Evolutionary conservation across 371 early-diverging fungal species (phyloP).

Genomic region (Mucor saturninus): DNA sequence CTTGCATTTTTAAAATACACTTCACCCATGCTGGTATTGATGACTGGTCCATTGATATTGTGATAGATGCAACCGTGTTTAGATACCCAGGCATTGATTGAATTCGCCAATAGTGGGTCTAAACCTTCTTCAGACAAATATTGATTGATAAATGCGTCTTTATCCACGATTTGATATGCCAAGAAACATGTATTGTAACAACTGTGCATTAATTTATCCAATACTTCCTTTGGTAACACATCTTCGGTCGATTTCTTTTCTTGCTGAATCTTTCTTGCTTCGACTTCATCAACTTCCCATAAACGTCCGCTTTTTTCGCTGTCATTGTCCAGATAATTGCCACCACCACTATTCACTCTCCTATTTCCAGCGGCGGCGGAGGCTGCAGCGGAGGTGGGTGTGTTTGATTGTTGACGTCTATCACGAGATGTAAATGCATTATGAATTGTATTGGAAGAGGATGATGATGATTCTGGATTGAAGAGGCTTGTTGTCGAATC

Average conservation of each 20-base stretch:
- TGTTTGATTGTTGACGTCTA: conserved; percentile 7
- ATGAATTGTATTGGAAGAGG: conserved; percentile 2
- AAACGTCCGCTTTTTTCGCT: conserved; percentile 35
- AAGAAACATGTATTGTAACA: conserved; percentile 61
- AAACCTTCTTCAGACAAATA: conserved; percentile 41
- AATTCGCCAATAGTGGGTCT: conserved; percentile 58
- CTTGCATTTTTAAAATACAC: conserved; percentile 62
- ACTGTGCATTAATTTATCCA: conserved; percentile 53
- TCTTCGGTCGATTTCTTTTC: conserved; percentile 32
- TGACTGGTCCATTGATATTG: conserved; percentile 31
- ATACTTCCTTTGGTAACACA: conserved; percentile 37
- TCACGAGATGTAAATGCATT: conserved; percentile 5
- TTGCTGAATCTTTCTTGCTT: conserved; percentile 50
- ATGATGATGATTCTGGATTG: conserved; percentile 33
- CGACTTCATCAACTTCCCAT: conserved; percentile 58
- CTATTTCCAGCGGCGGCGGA: neutral
- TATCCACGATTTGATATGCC: conserved; percentile 64
- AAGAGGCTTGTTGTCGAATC: conserved; percentile 43
- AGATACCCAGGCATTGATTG: conserved; percentile 64
- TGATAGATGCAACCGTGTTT: conserved; percentile 64
- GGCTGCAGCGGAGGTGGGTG: neutral
- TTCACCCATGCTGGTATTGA: conserved; percentile 57
- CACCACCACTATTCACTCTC: conserved; percentile 3
- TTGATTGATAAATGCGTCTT: conserved; percentile 54
- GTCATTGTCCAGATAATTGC: conserved; percentile 11